Conservation (phyloP, 257 asterid genomes). For the Lantana camara region DNA sequence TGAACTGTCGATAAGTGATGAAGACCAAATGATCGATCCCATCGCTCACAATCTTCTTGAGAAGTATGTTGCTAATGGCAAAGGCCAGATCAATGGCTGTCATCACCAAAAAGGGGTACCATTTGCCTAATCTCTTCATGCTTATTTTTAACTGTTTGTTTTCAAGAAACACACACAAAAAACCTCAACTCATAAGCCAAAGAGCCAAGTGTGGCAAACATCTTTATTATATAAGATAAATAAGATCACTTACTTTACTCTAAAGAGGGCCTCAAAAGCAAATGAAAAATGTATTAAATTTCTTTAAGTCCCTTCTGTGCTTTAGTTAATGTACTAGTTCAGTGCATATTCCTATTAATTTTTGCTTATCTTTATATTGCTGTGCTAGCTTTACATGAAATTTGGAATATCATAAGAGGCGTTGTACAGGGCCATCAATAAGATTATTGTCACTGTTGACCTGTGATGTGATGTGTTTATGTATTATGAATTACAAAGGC, state of each 20-base stretch:
- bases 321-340: slow-evolving; percentile 24
- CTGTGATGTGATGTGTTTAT: no score
- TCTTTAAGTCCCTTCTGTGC: slow-evolving; percentile 18
- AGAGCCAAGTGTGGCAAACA: neutral
- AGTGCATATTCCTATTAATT: slow-evolving; percentile 38
- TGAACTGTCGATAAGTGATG: slow-evolving; percentile 71
- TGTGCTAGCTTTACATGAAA: slow-evolving; percentile 17
- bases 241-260: slow-evolving; percentile 15
- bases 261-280: slow-evolving; percentile 13
- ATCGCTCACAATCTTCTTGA: slow-evolving; percentile 52
- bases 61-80: slow-evolving; percentile 65
- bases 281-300: slow-evolving; percentile 8
- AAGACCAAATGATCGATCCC: slow-evolving; percentile 67
- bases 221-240: slow-evolving; percentile 28
- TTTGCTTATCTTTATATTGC: neutral
- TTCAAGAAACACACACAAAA: no score
- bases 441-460: no score
- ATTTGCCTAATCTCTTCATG: slow-evolving; percentile 47
- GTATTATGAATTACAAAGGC: slow-evolving; percentile 3
- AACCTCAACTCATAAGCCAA: neutral
- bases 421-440: slow-evolving; percentile 22
- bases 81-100: slow-evolving; percentile 54
- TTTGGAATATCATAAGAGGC: slow-evolving; percentile 16
- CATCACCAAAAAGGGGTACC: slow-evolving; percentile 62
- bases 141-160: no score